Evolutionary conservation across 148 eudicot species (phyloP).

Genomic region (Diospyros kaki): DNA sequence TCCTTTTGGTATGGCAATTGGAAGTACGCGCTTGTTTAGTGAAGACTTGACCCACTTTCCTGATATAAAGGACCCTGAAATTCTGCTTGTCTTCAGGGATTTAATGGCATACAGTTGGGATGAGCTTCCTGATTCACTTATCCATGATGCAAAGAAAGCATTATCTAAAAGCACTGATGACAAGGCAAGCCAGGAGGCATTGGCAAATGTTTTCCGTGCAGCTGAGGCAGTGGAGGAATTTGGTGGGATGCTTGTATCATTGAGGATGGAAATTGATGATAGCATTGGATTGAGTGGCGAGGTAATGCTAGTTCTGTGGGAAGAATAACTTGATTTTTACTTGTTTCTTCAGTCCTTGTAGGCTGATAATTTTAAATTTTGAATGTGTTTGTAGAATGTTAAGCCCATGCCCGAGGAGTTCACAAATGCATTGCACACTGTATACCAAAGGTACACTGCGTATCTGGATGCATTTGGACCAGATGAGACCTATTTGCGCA

Average conservation of each 20-base stretch:
- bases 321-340: background rate
- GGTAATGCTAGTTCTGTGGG: slow-evolving; percentile 34
- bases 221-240: slow-evolving; percentile 96
- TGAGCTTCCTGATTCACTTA: slow-evolving; percentile 55
- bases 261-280: slow-evolving; percentile 85
- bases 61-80: slow-evolving; percentile 63
- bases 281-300: slow-evolving; percentile 82
- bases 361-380: background rate
- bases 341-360: background rate
- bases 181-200: slow-evolving; percentile 57
- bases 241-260: slow-evolving; percentile 58
- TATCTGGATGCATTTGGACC: slow-evolving; percentile 87
- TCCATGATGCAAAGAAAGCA: slow-evolving; percentile 52
- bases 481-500: slow-evolving; percentile 70
- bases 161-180: slow-evolving; percentile 68
- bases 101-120: slow-evolving; percentile 83
- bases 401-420: slow-evolving; percentile 58
- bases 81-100: slow-evolving; percentile 58
- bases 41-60: slow-evolving; percentile 61
- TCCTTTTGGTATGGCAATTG: slow-evolving; percentile 44
- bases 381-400: slow-evolving; percentile 48
- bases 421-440: slow-evolving; percentile 49
- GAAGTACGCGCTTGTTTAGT: slow-evolving; percentile 60
- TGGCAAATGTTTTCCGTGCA: slow-evolving; percentile 71
- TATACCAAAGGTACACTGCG: slow-evolving; percentile 58